phyloP scores from a whole-genome alignment of 352 stramenopile genomes.

The Aphanomyces astaci region DNA sequence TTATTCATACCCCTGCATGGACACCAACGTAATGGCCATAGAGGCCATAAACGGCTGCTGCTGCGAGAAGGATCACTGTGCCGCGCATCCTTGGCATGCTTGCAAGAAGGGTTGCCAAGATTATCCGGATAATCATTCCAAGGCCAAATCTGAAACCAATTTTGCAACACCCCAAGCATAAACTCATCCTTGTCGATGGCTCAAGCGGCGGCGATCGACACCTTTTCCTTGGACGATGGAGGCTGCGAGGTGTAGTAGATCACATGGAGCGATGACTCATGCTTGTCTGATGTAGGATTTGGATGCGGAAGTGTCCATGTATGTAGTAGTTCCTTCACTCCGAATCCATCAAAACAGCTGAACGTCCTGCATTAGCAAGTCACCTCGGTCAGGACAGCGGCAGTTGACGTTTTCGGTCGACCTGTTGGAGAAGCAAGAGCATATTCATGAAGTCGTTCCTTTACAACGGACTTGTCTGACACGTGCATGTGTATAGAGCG shows the following conservation, averaged over 20 bases:
- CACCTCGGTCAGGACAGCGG: conserved; percentile 7
- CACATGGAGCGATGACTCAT: too few relatives aligned
- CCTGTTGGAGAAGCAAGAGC: conserved; percentile 6
- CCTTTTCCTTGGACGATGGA: not conserved
- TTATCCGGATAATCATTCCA: not conserved
- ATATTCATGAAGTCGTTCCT: not conserved
- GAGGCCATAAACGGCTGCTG: too few relatives aligned
- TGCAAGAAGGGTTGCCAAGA: too few relatives aligned
- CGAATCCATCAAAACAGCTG: too few relatives aligned
- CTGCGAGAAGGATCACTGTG: too few relatives aligned
- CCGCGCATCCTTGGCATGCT: too few relatives aligned
- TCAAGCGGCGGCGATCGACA: not conserved
- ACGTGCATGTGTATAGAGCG: not conserved
- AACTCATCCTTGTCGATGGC: not conserved
- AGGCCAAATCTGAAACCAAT: not conserved
- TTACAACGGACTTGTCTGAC: too few relatives aligned
- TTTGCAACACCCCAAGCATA: not conserved
- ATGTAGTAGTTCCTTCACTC: not conserved
- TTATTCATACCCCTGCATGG: too few relatives aligned
- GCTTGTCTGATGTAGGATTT: conserved; percentile 16
- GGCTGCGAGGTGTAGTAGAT: not conserved
- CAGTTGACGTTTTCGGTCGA: conserved; percentile 15
- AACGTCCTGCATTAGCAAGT: conserved; percentile 15
- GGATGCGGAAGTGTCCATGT: not conserved
- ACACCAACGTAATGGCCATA: too few relatives aligned